Base-by-base conservation (phyloP, 208 protist genomes). In the Crithidia thermophila region DNA sequence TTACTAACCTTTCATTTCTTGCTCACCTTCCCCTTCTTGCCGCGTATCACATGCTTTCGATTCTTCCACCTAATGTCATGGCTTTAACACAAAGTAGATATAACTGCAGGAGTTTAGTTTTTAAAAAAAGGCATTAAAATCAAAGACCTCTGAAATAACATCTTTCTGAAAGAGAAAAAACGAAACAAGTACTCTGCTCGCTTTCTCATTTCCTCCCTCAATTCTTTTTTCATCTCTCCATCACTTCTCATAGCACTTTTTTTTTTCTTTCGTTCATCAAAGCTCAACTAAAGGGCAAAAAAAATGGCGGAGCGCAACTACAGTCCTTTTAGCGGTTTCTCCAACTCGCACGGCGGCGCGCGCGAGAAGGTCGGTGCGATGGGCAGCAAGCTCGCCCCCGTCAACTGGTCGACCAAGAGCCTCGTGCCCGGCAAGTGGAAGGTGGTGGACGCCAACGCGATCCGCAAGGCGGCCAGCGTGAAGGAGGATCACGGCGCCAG, bases 291-390 rank as follows among this genome's bases (percentile, higher is more conserved):
- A 33, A 37, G 46, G 11, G 31, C 30, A 46, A 28, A 0, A 36
- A 47, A 16, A 18, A 85, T 86, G 77, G 82, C 80, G 31, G 84
- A 91, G 40, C 59, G 88, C 2, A 83, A 74, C 37, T 96, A 96
- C 75, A 94, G 75, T 63, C 87, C 87, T 20, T 96, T 96, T 61
- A 82, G 73, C 21, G 91, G 91, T 13, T 86, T 84, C 77, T 59
- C 57, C 25, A 40, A 53, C 46, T 50, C 53, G 46, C 70, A 56
- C 31, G 67, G 31, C 3, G 30, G 8, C 25, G 33, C 40, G 31
- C 20, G 60, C 4, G 42, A 47, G 33, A 51, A 40, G 13, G 23
- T 49, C 23, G 76, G 72, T 30, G 74, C 53, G 46, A 66, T 80
- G 58, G 73, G 63, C 21, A 77, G 59, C 25, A 87, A 85, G 55